A percentile compares a stretch with the other conserved stretches of the same genome.
Conservation (phyloP, 2,329 filamentous ascomycete genomes). For the Passalora sequoiae region DNA sequence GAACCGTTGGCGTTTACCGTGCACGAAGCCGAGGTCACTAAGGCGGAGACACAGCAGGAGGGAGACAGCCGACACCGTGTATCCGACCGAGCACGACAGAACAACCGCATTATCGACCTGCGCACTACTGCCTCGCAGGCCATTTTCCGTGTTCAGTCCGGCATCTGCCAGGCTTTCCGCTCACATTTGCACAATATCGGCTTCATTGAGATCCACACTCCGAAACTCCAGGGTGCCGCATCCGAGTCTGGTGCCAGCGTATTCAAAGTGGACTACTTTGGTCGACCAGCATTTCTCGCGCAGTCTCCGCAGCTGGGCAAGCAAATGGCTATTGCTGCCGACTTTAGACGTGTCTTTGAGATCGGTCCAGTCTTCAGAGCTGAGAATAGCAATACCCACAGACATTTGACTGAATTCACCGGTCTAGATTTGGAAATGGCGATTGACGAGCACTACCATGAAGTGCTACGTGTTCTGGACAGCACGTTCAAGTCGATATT, state of each 20-base stretch:
- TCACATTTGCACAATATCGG: conserved; percentile 65
- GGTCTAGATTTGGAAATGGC: conserved; percentile 91
- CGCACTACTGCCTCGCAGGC: conserved; percentile 81
- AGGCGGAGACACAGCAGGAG: conserved; percentile 52
- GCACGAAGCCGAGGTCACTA: conserved; percentile 62
- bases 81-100: conserved; percentile 66
- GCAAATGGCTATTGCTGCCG: conserved; percentile 85
- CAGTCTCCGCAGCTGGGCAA: conserved; percentile 90
- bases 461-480: conserved; percentile 75
- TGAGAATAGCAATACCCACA: conserved; percentile 92
- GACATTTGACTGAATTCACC: conserved; percentile 91
- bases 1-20: conserved; percentile 64
- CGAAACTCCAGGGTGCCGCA: conserved; percentile 82
- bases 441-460: conserved; percentile 82
- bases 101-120: conserved; percentile 76
- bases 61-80: conserved; percentile 57
- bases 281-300: conserved; percentile 76
- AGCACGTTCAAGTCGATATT: conserved; percentile 75
- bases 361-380: conserved; percentile 87
- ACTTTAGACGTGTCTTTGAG: conserved; percentile 86
- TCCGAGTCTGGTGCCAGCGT: conserved; percentile 89
- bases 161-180: conserved; percentile 75
- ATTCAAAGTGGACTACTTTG: conserved; percentile 90
- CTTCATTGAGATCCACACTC: conserved; percentile 91
- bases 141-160: conserved; percentile 81